phyloP scores from a whole-genome alignment of 306 rosid species.

The Phaseolus lunatus region DNA sequence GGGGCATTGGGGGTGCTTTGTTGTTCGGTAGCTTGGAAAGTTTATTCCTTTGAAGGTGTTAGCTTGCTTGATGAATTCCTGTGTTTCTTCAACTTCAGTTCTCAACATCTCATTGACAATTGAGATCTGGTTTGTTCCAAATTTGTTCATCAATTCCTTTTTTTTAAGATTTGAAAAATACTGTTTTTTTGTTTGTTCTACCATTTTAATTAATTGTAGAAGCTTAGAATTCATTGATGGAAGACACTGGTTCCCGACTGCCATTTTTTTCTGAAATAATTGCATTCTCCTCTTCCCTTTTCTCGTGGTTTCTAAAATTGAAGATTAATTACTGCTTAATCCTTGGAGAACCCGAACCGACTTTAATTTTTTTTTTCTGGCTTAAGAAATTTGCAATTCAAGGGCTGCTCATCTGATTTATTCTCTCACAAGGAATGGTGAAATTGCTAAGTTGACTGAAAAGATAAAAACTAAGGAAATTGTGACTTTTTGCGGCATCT shows the following conservation, averaged over 20 bases:
- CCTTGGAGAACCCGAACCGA: slow-evolving; percentile 18
- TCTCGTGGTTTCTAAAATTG: slow-evolving; percentile 12
- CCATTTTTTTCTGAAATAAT: slow-evolving; percentile 14
- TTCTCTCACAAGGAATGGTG: slow-evolving; percentile 26
- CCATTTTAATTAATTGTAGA: slow-evolving; percentile 29
- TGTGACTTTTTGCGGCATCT: slow-evolving; percentile 31
- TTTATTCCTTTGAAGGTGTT: slow-evolving; percentile 41
- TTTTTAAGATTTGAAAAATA: slow-evolving; percentile 18
- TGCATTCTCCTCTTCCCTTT: neutral
- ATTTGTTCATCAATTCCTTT: neutral
- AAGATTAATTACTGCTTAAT: slow-evolving; percentile 26
- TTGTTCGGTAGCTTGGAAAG: slow-evolving; percentile 36
- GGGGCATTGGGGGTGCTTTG: slow-evolving; percentile 39
- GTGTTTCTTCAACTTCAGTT: slow-evolving; percentile 34
- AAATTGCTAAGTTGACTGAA: slow-evolving; percentile 22
- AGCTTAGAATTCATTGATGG: slow-evolving; percentile 11
- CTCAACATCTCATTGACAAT: slow-evolving; percentile 29
- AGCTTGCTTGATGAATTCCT: slow-evolving; percentile 30
- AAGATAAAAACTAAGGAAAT: neutral
- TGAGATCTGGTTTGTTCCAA: slow-evolving; percentile 52
- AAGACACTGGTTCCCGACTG: slow-evolving; percentile 28
- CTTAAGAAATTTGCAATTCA: slow-evolving; percentile 25
- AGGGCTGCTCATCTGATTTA: slow-evolving; percentile 31
- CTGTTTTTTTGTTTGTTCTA: neutral
- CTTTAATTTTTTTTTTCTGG: neutral